Evolutionary conservation across 495 filamentous ascomycete genomes (phyloP), one percentile per base, ranked within the genome.

Genomic region (Xylaria scruposa): DNA sequence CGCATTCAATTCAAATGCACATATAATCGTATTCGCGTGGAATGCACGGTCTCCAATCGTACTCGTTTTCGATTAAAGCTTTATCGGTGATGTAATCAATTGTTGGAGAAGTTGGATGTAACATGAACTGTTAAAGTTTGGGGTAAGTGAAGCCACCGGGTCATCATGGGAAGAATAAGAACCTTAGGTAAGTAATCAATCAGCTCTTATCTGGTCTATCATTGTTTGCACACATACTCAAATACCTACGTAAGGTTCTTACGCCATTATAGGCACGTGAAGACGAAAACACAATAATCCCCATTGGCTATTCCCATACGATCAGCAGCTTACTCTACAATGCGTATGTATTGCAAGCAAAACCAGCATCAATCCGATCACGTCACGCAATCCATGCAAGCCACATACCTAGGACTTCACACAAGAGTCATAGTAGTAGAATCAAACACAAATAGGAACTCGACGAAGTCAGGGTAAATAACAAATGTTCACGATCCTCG

Each of bases 401-500:
- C 51, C 17, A 42, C 38, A 42, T 42, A 42, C 9, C 10, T 12
- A 42, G 38, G 10, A 42, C 42, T 46, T 4, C 15, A 24, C 4
- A 0, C 3, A 38, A 38, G 19, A 38, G 29, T 4, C 29, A 24
- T 7, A 19, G 15, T 2, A 38, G 13, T n/a, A 21, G 33, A 62
- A 42, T 19, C 54, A 42, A 26, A 24, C 36, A 62, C 42, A 10
- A 49, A n/a, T 31, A 64, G 10, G n/a, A 36, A 17, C 9, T 33
- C 12, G 24, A 31, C 17, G 36, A 21, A 49, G 42, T 4, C 5
- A 33, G 8, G 26, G 13, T 24, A 29, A 17, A 24, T 36, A 36
- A 36, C 4, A 38, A 1, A 72, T 79, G 75, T 79, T 79, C 73
- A 59, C 74, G 74, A 78, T 79, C 77, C 75, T 77, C 74, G 33